Conservation (phyloP, 805 yeast species). For the Grigorovia humatica region DNA sequence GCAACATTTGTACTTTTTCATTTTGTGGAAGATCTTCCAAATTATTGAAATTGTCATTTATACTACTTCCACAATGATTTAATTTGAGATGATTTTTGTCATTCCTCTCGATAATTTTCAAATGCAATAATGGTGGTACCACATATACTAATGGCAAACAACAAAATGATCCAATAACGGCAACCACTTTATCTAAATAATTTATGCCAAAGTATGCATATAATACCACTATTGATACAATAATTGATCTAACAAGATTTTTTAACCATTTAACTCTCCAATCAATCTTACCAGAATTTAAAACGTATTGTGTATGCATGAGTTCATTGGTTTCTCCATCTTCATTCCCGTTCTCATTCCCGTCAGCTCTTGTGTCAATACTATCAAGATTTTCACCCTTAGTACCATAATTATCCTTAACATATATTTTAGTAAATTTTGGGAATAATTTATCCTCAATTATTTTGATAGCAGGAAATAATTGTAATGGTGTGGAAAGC, state of each 20-base stretch:
- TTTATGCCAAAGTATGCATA: constrained; percentile 61
- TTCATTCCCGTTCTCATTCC: not conserved
- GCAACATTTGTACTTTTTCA: constrained; percentile 10
- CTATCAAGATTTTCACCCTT: constrained; percentile 7
- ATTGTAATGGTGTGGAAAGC: constrained; percentile 69
- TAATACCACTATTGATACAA: constrained; percentile 44
- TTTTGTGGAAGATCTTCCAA: constrained; percentile 3
- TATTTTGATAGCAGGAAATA: constrained; percentile 69
- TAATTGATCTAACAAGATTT: constrained; percentile 43
- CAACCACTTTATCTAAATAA: constrained; percentile 62
- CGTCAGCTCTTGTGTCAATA: constrained; percentile 3
- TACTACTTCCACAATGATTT: not conserved
- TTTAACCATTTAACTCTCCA: constrained; percentile 52
- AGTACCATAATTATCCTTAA: constrained; percentile 7
- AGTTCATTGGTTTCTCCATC: not conserved
- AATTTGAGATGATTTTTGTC: constrained; percentile 8
- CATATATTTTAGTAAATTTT: constrained; percentile 19
- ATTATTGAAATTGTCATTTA: not conserved
- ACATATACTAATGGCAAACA: constrained; percentile 79
- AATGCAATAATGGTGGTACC: constrained; percentile 74
- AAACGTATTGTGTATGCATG: constrained; percentile 1
- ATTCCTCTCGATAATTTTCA: constrained; percentile 36
- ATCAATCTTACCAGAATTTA: constrained; percentile 47
- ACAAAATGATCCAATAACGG: constrained; percentile 76
- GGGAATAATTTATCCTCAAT: constrained; percentile 55